Conservation (phyloP, 1,284 basidiomycete genomes). For the Ganoderma lingzhi region DNA sequence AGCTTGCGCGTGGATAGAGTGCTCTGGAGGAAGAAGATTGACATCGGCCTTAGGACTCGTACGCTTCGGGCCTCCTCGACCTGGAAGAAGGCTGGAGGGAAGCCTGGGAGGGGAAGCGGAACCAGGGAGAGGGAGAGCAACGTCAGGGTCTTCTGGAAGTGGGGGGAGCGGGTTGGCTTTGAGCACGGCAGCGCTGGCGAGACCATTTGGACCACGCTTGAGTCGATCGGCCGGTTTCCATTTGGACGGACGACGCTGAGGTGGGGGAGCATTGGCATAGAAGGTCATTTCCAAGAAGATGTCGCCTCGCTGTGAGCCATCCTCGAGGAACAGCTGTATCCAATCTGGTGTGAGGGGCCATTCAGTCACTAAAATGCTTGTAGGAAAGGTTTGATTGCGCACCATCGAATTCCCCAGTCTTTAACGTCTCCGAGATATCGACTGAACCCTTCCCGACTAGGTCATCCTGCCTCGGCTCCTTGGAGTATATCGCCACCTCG, state of each 20-base stretch:
- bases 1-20: slow-evolving; percentile 22
- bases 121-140: slow-evolving; percentile 15
- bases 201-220: slow-evolving; percentile 31
- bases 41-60: slow-evolving; percentile 36
- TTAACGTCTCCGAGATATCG: slow-evolving; percentile 72
- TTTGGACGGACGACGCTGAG: slow-evolving; percentile 54
- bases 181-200: slow-evolving; percentile 7
- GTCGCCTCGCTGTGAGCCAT: slow-evolving; percentile 67
- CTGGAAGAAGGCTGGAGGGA: slow-evolving; percentile 54
- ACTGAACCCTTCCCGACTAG: slow-evolving; percentile 67
- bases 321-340: slow-evolving; percentile 60
- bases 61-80: slow-evolving; percentile 34
- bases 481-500: slow-evolving; percentile 70
- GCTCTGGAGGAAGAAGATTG: slow-evolving; percentile 26
- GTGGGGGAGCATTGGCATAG: slow-evolving; percentile 66
- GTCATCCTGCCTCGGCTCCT: slow-evolving; percentile 67
- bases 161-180: slow-evolving; percentile 45
- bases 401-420: slow-evolving; percentile 83
- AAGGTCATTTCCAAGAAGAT: slow-evolving; percentile 85
- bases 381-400: slow-evolving; percentile 32
- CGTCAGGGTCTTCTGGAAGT: slow-evolving; percentile 42
- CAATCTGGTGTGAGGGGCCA: slow-evolving; percentile 57
- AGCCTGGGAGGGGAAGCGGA: slow-evolving; percentile 34
- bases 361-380: not conserved
- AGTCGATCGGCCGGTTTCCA: slow-evolving; percentile 54